A percentile compares a stretch with the other conserved stretches of the same genome.
Evolutionary conservation across 2,329 filamentous ascomycete species (phyloP).

Genomic region (Epichloe amarillans): DNA sequence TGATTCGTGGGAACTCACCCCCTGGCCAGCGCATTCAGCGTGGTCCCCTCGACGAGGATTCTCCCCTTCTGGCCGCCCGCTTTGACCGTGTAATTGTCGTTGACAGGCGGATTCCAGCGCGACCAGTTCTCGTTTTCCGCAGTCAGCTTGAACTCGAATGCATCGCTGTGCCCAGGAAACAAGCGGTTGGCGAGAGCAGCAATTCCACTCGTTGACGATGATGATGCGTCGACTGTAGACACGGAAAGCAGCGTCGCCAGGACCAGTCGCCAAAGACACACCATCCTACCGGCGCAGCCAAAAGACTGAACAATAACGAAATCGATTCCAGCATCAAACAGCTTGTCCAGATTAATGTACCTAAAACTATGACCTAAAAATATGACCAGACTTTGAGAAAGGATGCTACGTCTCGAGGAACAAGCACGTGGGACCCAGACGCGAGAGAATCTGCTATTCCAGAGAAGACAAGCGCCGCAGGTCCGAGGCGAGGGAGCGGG

Average conservation of each 20-base stretch:
- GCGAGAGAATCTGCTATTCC: neutral
- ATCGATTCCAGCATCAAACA: neutral
- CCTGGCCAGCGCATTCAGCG: conserved; percentile 11
- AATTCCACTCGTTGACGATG: conserved; percentile 7
- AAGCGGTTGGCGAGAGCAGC: conserved; percentile 8
- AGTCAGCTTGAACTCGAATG: conserved; percentile 9
- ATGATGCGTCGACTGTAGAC: neutral
- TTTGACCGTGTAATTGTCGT: conserved; percentile 11
- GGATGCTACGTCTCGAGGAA: neutral
- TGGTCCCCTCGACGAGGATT: conserved; percentile 10
- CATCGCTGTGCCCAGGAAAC: conserved; percentile 5
- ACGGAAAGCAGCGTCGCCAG: neutral
- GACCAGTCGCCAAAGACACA: neutral
- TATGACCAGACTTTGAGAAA: too few species aligned
- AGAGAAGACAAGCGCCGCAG: neutral
- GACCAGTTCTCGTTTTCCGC: conserved; percentile 7
- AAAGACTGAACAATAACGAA: neutral
- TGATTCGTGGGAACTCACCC: conserved; percentile 7
- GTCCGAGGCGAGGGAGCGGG: neutral
- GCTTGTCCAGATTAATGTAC: neutral
- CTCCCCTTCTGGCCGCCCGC: conserved; percentile 3
- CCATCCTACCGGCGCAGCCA: neutral
- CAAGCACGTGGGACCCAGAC: neutral
- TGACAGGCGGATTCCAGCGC: conserved; percentile 10
- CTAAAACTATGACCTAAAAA: too few species aligned